A percentile compares a stretch with the other conserved stretches of the same genome.
Conservation (phyloP, 2,329 filamentous ascomycete species). For the Ploettnerulaceae sp. region DNA sequence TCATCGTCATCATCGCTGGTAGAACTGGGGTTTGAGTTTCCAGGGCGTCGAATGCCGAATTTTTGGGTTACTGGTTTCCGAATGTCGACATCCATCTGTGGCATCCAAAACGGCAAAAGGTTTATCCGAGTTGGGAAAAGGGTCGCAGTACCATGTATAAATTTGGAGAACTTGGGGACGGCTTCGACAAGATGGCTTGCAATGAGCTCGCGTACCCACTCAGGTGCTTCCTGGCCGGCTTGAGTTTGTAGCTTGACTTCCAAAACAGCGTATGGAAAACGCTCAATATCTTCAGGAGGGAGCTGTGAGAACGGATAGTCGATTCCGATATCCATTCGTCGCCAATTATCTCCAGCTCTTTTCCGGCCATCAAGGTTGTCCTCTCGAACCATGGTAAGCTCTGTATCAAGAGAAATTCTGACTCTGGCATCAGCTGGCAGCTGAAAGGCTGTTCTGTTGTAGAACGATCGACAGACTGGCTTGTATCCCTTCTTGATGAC, state of each 20-base stretch:
- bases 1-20: slow-evolving; percentile 75
- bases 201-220: slow-evolving; percentile 93
- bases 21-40: slow-evolving; percentile 66
- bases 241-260: slow-evolving; percentile 98
- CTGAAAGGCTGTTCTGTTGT: slow-evolving; percentile 97
- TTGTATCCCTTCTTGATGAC: slow-evolving; percentile 80
- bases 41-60: slow-evolving; percentile 83
- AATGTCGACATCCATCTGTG: slow-evolving; percentile 97
- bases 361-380: slow-evolving; percentile 82
- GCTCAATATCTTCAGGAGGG: slow-evolving; percentile 75
- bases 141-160: slow-evolving; percentile 89
- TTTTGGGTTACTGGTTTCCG: slow-evolving; percentile 83
- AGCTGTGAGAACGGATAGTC: slow-evolving; percentile 92
- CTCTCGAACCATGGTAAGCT: slow-evolving; percentile 90
- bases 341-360: slow-evolving; percentile 85
- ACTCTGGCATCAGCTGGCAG: slow-evolving; percentile 93
- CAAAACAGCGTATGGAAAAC: slow-evolving; percentile 92
- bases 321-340: slow-evolving; percentile 94
- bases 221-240: slow-evolving; percentile 86
- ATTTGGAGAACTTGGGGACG: slow-evolving; percentile 99
- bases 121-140: slow-evolving; percentile 85
- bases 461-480: slow-evolving; percentile 92
- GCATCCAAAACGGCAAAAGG: slow-evolving; percentile 93
- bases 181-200: slow-evolving; percentile 93
- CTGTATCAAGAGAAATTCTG: slow-evolving; percentile 93